These are phyloP conservation scores for Lipomyces sp. DNA, from an alignment of 805 yeast genomes.

Conservation along the genomic window DNA sequence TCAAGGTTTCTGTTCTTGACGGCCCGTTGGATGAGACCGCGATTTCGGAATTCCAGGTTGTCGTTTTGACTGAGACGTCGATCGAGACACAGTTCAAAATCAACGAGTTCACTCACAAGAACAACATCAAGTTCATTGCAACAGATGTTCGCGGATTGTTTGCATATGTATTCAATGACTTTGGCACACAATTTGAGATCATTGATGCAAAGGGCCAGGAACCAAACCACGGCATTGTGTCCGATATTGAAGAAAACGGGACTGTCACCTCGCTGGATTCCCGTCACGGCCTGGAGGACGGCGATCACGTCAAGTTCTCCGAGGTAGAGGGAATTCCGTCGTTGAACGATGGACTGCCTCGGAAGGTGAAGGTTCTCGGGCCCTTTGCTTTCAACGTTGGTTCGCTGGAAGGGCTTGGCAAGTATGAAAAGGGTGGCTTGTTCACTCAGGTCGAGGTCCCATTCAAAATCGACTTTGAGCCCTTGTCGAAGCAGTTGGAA, in stretches of 20 bases:
- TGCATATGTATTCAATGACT: conserved; percentile 85
- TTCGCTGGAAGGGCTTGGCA: conserved; percentile 53
- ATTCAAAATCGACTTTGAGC: conserved; percentile 54
- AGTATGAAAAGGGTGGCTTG: conserved; percentile 77
- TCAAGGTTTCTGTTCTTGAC: conserved; percentile 69
- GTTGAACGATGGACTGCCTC: conserved; percentile 69
- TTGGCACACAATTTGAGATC: conserved; percentile 77
- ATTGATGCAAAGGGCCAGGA: conserved; percentile 92
- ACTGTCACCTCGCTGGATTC: conserved; percentile 88
- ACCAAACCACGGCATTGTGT: conserved; percentile 78
- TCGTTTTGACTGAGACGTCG: conserved; percentile 74
- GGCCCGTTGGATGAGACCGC: conserved; percentile 53
- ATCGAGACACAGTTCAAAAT: conserved; percentile 72
- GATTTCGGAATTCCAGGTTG: conserved; percentile 63
- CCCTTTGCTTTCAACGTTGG: conserved; percentile 88
- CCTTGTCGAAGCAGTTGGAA: conserved; percentile 61
- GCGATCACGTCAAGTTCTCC: conserved; percentile 78
- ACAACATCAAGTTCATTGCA: conserved; percentile 72
- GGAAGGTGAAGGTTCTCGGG: conserved; percentile 79
- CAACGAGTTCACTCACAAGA: conserved; percentile 68
- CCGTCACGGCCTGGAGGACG: conserved; percentile 92
- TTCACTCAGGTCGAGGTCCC: conserved; percentile 94
- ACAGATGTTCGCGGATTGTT: conserved; percentile 85
- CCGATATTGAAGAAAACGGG: conserved; percentile 83
- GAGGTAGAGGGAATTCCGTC: conserved; percentile 79